A percentile compares a stretch with the other conserved stretches of the same genome.
Conservation (phyloP, 805 yeast species). For the Saturnispora besseyi region DNA sequence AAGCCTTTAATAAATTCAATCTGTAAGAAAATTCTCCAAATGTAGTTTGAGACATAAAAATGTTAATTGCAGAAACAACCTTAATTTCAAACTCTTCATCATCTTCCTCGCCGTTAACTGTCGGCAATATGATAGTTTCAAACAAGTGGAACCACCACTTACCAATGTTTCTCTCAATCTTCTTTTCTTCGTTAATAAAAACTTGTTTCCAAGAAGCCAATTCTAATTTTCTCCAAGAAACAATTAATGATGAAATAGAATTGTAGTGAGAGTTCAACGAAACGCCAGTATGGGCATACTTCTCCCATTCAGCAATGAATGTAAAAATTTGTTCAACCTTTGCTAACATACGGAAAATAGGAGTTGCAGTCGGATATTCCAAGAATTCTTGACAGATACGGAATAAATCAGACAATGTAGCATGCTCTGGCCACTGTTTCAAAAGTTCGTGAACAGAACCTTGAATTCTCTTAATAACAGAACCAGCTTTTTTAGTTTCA, state of each 20-base stretch:
- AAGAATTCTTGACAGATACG: slow-evolving; percentile 60
- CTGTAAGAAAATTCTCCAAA: slow-evolving; percentile 66
- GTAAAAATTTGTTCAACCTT: slow-evolving; percentile 84
- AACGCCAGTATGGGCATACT: slow-evolving; percentile 74
- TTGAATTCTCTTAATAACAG: slow-evolving; percentile 36
- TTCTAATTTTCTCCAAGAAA: slow-evolving; percentile 87
- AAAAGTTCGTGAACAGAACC: slow-evolving; percentile 39
- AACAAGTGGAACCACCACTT: slow-evolving; percentile 90
- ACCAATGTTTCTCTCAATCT: slow-evolving; percentile 43
- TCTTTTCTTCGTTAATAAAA: slow-evolving; percentile 53
- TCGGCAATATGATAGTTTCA: slow-evolving; percentile 61
- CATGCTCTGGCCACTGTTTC: slow-evolving; percentile 90
- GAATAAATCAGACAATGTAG: slow-evolving; percentile 62
- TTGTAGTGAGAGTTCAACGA: slow-evolving; percentile 50
- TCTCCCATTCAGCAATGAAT: slow-evolving; percentile 85
- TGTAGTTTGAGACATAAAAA: slow-evolving; percentile 67
- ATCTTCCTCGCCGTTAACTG: slow-evolving; percentile 32
- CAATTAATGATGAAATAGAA: slow-evolving; percentile 57
- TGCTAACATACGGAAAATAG: slow-evolving; percentile 68
- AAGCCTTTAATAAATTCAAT: slow-evolving; percentile 53
- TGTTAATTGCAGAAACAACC: slow-evolving; percentile 52
- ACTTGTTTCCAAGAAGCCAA: slow-evolving; percentile 76
- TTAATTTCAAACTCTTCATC: slow-evolving; percentile 27
- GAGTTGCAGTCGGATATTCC: slow-evolving; percentile 51
- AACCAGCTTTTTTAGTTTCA: slow-evolving; percentile 56